Base-by-base conservation (phyloP, 805 yeast genomes). In the Maudiozyma saulgeensis region DNA sequence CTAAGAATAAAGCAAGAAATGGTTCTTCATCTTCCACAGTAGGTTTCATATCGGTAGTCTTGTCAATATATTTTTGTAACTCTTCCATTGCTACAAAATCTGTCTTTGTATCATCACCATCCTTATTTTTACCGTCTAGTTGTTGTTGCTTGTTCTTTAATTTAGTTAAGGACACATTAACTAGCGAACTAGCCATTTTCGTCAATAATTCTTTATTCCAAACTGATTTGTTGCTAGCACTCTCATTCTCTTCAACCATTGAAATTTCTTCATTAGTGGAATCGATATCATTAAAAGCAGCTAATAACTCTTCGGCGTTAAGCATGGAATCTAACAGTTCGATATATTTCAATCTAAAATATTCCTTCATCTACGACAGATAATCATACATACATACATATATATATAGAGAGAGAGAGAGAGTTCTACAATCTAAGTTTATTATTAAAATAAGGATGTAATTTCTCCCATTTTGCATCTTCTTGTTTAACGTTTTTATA, bases 1-100 rank as follows among this genome's bases (percentile, higher is more conserved):
- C 84, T 49, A 82, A 66, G 45, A 82, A 66, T 31, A 72, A 67
- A 59, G 82, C 89, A 49, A 79, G 68, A 58, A 82, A 82, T 57
- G 80, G 85, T 18, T 67, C 68, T n/a, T 56, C 55, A 8, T 58
- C 23, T 21, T 21, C 23, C 4, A 4, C 51, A 23, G 31, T 35
- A 16, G 25, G 26, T 18, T 13, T 23, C 34, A 37, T 12, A 16
- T 18, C 15, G 11, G 11, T 35, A n/a, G 38, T 35, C 19, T 35
- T 35, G 15, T 35, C 18, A 15, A 35, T 15, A 35, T 35, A 35
- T 11, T 35, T 13, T n/a, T 35, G 16, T 35, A 35, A 35, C 15
- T 35, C 38, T 7, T 15, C 18, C 16, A n/a, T 35, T 4, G 18
- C 39, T 19, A 12, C 16, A n/a, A 38, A 38, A 38, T 38, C 25